phyloP scores from a whole-genome alignment of 169 alveolate genomes.

The Plasmodium malariae region DNA sequence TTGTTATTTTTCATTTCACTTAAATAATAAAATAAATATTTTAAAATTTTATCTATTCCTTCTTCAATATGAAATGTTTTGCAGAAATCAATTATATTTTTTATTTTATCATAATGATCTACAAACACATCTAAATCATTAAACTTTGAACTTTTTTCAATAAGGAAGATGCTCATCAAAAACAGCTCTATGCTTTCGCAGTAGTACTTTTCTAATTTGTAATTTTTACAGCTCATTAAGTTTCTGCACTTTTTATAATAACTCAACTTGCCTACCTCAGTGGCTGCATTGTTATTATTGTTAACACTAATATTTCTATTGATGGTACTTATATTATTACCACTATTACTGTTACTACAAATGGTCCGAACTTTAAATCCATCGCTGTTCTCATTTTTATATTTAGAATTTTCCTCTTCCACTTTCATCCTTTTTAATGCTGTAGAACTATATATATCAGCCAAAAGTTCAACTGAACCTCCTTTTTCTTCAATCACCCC shows the following conservation, averaged over 20 bases:
- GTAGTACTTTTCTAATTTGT: slow-evolving; percentile 32
- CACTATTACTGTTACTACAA: too few relatives aligned
- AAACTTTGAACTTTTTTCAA: slow-evolving; percentile 42
- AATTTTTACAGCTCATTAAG: slow-evolving; percentile 22
- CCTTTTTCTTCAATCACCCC: too few relatives aligned
- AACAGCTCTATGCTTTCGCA: slow-evolving; percentile 40
- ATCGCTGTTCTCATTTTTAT: too few relatives aligned
- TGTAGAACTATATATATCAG: too few relatives aligned
- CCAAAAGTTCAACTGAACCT: too few relatives aligned
- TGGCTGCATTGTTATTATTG: too few relatives aligned
- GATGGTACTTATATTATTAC: too few relatives aligned
- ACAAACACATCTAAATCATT: slow-evolving; percentile 15
- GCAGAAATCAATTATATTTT: slow-evolving; percentile 49
- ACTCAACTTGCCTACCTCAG: slow-evolving; percentile 20
- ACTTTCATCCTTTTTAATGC: too few relatives aligned
- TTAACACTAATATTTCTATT: too few relatives aligned
- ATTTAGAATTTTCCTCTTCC: too few relatives aligned
- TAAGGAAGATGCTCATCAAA: slow-evolving; percentile 41
- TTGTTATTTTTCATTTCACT: slow-evolving; percentile 43
- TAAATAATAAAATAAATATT: slow-evolving; percentile 53
- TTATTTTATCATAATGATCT: slow-evolving; percentile 32
- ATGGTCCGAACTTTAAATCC: too few relatives aligned
- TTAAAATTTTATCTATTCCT: slow-evolving; percentile 57
- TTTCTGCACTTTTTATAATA: slow-evolving; percentile 4
- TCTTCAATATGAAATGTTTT: slow-evolving; percentile 40